Conservation (phyloP, 495 filamentous ascomycete species). For the Daldinia loculata region DNA sequence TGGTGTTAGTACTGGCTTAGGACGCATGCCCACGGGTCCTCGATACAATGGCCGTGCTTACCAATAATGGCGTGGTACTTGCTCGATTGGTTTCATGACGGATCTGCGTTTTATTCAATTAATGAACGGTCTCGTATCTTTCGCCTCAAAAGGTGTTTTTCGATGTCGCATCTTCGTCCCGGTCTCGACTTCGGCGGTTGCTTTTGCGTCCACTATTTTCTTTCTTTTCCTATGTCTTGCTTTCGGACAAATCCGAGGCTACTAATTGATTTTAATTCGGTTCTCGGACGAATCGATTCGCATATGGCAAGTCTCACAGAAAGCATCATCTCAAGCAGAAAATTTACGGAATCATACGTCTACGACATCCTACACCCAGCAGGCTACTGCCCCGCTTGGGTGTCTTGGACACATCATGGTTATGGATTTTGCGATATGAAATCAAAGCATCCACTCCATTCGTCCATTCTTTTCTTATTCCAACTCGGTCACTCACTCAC, state of each 20-base stretch:
- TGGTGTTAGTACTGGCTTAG: constrained; percentile 69
- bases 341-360: constrained; percentile 61
- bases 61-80: constrained; percentile 52
- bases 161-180: constrained; percentile 15
- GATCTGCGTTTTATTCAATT: constrained; percentile 23
- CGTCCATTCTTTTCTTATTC: constrained; percentile 28
- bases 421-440: constrained; percentile 65
- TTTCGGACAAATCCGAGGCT: constrained; percentile 42
- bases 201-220: constrained; percentile 10
- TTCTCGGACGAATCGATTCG: constrained; percentile 45
- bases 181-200: not conserved
- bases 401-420: constrained; percentile 68
- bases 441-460: constrained; percentile 35
- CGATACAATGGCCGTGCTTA: constrained; percentile 60
- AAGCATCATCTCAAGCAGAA: constrained; percentile 64
- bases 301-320: constrained; percentile 46
- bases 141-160: constrained; percentile 22
- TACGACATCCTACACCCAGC: constrained; percentile 65
- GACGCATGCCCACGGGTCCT: constrained; percentile 63
- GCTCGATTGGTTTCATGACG: constrained; percentile 21
- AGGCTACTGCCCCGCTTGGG: constrained; percentile 60
- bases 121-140: constrained; percentile 26
- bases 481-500: constrained; percentile 28
- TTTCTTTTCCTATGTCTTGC: constrained; percentile 49
- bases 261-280: constrained; percentile 42